Percentiles rank a stretch among this genome's conserved stretches.
phyloP scores from a whole-genome alignment of 2,329 filamentous ascomycete species.

The Lizonia empirigonia region DNA sequence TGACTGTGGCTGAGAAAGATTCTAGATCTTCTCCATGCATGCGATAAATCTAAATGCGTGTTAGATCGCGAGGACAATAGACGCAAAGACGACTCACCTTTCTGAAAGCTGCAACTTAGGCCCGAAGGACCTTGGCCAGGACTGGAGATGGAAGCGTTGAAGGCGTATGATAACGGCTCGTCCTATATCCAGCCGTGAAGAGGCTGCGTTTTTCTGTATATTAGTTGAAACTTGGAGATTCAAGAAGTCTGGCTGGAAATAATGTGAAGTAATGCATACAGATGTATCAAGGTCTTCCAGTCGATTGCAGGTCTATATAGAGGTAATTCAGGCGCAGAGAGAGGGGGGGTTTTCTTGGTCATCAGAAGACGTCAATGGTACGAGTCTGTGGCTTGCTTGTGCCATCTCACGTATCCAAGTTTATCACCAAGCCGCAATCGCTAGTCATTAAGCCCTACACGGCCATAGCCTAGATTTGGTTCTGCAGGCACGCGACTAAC shows the following conservation, averaged over 20 bases:
- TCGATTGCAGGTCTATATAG: constrained; percentile 3
- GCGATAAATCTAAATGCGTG: too few relatives aligned
- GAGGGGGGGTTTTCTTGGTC: background rate
- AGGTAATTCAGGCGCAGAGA: background rate
- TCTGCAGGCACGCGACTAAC: background rate
- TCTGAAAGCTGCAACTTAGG: too few relatives aligned
- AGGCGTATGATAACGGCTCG: too few relatives aligned
- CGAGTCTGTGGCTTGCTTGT: constrained; percentile 11
- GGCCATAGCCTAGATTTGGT: background rate
- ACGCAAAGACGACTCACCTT: too few relatives aligned
- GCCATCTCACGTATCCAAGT: constrained; percentile 9
- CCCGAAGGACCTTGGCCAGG: too few relatives aligned
- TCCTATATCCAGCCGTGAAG: too few relatives aligned
- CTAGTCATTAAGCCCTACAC: background rate
- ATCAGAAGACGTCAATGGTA: background rate
- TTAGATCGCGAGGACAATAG: too few relatives aligned
- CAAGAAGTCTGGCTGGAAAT: background rate
- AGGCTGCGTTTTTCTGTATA: too few relatives aligned
- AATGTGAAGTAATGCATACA: background rate
- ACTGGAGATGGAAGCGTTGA: too few relatives aligned
- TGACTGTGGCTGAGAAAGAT: background rate
- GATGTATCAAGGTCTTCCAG: background rate
- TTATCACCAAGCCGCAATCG: background rate
- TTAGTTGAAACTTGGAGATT: too few relatives aligned
- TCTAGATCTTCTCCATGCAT: background rate